Conservation (phyloP, 2,329 filamentous ascomycete genomes). For the Colletotrichum lupini region DNA sequence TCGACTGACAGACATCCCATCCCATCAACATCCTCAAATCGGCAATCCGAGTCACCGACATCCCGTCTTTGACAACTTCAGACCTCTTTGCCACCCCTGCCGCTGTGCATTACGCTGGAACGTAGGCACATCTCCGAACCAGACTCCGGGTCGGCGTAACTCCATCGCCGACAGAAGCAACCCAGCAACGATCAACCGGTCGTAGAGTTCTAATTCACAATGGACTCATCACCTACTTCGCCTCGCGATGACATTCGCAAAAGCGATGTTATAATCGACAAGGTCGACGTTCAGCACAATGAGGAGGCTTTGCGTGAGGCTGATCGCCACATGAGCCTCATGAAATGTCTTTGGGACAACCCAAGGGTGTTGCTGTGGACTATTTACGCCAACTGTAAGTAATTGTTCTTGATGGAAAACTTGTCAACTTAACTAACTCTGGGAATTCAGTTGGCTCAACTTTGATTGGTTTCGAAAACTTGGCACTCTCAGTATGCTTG, state of each 20-base stretch:
- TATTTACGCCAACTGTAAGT: conserved; percentile 33
- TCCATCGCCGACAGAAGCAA: conserved; percentile 4
- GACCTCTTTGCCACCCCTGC: background rate
- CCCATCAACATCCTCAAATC: background rate
- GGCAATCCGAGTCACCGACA: conserved; percentile 21
- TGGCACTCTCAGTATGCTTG: conserved; percentile 36
- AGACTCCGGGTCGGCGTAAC: conserved; percentile 7
- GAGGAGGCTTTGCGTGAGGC: conserved; percentile 27
- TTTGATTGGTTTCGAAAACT: conserved; percentile 37
- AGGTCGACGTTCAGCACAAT: conserved; percentile 21
- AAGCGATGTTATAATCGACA: conserved; percentile 6
- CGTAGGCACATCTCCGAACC: conserved; percentile 1
- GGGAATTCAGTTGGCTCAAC: conserved; percentile 27
- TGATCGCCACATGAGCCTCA: conserved; percentile 22
- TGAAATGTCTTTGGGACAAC: conserved; percentile 28
- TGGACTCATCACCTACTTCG: conserved; percentile 7
- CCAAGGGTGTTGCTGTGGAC: conserved; percentile 31
- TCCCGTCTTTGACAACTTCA: conserved; percentile 9
- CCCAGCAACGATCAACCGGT: background rate
- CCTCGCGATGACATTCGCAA: conserved; percentile 12
- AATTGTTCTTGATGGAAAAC: background rate
- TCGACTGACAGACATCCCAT: conserved; percentile 4
- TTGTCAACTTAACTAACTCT: background rate
- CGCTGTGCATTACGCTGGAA: conserved; percentile 26
- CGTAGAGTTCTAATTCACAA: background rate